Conservation (phyloP, 495 filamentous ascomycete species). For the Neohortaea acidophila region DNA sequence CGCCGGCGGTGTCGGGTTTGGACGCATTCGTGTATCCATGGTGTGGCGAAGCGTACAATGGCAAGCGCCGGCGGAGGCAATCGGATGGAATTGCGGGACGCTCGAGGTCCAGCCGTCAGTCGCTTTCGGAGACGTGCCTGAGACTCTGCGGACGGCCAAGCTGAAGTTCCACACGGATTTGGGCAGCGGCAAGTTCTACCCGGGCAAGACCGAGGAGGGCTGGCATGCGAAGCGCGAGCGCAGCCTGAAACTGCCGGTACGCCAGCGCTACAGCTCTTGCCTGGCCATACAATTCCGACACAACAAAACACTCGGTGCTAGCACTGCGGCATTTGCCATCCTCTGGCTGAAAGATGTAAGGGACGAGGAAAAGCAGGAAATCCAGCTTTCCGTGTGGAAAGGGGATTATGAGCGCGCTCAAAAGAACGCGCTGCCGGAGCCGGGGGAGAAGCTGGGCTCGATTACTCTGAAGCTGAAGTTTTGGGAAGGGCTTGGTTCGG, state of each 20-base stretch:
- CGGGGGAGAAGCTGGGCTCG: constrained; percentile 38
- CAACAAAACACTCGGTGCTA: constrained; percentile 31
- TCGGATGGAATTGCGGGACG: constrained; percentile 55
- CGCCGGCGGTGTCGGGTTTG: constrained; percentile 48
- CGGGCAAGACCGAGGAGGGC: constrained; percentile 6
- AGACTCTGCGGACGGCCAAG: constrained; percentile 31
- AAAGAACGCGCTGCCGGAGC: constrained; percentile 17
- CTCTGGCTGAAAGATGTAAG: constrained; percentile 52
- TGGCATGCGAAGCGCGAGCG: constrained; percentile 30
- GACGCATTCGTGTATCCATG: constrained; percentile 47
- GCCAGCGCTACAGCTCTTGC: constrained; percentile 44
- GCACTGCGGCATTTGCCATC: constrained; percentile 44
- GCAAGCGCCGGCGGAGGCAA: constrained; percentile 35
- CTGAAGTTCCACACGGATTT: constrained; percentile 43
- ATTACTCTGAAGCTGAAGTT: constrained; percentile 40
- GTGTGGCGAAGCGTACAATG: constrained; percentile 53
- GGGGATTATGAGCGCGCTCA: constrained; percentile 24
- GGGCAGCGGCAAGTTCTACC: constrained; percentile 38
- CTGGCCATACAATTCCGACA: constrained; percentile 46
- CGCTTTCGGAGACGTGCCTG: constrained; percentile 26
- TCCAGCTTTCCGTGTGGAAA: constrained; percentile 40
- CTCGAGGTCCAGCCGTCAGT: constrained; percentile 36
- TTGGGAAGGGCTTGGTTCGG: constrained; percentile 42
- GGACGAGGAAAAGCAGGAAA: constrained; percentile 43
- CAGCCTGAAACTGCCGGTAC: constrained; percentile 37